Percentiles rank a stretch among this genome's conserved stretches.
Conservation (phyloP, 208 protist species). For the Leishmania mexicana region DNA sequence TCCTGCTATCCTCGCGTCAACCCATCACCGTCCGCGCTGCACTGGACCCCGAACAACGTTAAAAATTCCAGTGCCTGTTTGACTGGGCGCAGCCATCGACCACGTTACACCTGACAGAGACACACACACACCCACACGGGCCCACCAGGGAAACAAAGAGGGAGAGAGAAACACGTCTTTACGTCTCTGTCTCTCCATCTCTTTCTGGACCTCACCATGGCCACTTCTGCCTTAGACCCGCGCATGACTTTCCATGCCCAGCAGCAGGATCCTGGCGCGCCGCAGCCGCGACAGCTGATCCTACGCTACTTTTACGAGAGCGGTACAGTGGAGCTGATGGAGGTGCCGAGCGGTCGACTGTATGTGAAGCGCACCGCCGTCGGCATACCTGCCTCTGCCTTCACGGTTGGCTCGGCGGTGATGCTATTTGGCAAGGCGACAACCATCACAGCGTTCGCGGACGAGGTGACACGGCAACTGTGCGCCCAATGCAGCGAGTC, state of each 20-base stretch:
- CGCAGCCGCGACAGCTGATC: constrained; percentile 54
- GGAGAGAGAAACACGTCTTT: not conserved
- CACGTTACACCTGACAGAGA: too few species aligned
- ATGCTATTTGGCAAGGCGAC: constrained; percentile 71
- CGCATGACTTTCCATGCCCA: constrained; percentile 82
- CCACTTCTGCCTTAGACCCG: constrained; percentile 68
- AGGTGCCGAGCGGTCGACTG: constrained; percentile 54
- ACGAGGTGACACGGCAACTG: constrained; percentile 81
- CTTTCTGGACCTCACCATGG: constrained; percentile 36
- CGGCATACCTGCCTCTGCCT: constrained; percentile 43
- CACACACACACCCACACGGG: not conserved
- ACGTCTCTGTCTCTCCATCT: not conserved
- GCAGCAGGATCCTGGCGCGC: constrained; percentile 65
- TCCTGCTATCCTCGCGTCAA: not conserved
- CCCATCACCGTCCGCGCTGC: not conserved
- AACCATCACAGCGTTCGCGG: constrained; percentile 69
- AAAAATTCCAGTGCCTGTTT: not conserved
- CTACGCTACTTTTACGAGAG: constrained; percentile 81
- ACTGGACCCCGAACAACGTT: not conserved
- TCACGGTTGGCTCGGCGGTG: constrained; percentile 65
- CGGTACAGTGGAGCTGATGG: constrained; percentile 72
- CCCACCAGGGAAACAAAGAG: not conserved
- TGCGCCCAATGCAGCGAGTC: constrained; percentile 68
- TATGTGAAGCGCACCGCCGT: constrained; percentile 67
- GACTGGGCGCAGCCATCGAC: not conserved